Evolutionary conservation across 2,329 filamentous ascomycete species (phyloP).

Genomic region (Nigrospora oryzae): DNA sequence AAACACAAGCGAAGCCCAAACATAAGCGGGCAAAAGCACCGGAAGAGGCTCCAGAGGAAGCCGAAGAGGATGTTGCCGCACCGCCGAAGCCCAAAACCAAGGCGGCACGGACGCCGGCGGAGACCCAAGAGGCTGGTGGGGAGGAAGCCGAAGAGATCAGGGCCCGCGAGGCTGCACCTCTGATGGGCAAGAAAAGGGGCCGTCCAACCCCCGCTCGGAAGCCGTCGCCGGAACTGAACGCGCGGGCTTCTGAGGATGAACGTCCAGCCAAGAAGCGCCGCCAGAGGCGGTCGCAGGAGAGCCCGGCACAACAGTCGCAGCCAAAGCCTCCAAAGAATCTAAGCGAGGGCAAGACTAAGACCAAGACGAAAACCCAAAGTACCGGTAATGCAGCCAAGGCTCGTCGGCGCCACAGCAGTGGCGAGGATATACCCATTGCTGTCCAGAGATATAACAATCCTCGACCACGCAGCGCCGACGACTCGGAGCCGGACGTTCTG

Average conservation of each 20-base stretch:
- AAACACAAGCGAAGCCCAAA: conserved; percentile 3
- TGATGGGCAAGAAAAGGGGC: conserved; percentile 33
- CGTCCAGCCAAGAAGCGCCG: conserved; percentile 24
- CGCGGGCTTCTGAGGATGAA: conserved; percentile 20
- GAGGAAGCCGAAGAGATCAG: conserved; percentile 33
- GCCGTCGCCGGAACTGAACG: conserved; percentile 32
- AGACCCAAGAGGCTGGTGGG: too few species aligned
- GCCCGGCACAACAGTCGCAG: conserved; percentile 34
- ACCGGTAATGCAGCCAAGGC: conserved; percentile 1
- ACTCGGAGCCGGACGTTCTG: conserved; percentile 31
- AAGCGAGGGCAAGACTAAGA: conserved; percentile 6
- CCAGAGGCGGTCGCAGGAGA: conserved; percentile 24
- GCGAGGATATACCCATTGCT: conserved; percentile 41
- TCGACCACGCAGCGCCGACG: conserved; percentile 28
- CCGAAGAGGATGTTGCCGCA: too few species aligned
- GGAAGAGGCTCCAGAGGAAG: conserved; percentile 9
- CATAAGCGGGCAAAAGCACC: conserved; percentile 11
- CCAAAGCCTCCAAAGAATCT: conserved; percentile 12
- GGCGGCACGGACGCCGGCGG: too few species aligned
- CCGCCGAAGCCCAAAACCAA: too few species aligned
- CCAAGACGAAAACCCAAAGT: conserved; percentile 10
- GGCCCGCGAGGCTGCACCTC: conserved; percentile 30
- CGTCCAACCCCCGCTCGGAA: conserved; percentile 25
- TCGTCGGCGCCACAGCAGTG: conserved; percentile 13
- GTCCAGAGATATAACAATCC: conserved; percentile 52